Evolutionary conservation across 2,329 filamentous ascomycete genomes (phyloP), one percentile per base, ranked within the genome.

Genomic region (Pseudogymnoascus sp.): DNA sequence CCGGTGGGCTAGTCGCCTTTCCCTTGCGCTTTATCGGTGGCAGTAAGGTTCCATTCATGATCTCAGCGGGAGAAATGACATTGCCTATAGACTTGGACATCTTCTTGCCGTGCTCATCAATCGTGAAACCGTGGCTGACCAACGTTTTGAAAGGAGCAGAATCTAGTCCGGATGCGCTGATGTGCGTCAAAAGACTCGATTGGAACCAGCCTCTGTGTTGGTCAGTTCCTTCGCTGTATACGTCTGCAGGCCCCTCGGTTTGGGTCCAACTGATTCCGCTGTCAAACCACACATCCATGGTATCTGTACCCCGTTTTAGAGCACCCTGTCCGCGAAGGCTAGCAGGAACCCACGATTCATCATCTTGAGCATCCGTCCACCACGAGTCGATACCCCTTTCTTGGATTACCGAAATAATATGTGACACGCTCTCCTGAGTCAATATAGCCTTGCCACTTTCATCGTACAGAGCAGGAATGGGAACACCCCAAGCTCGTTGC

Each of bases 211-310:
- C 95, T 40, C 95, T 88, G 75, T 99, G 95, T 74, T 99, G 95
- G 74, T 99, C 95, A 3, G 89, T 90, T 33, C 95, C 95, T 77
- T 99, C 95, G 2, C 97, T 83, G 72, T 96, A 97, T 23, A 97
- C 83, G 73, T 99, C 92, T 0, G 91, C 91, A 23, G 74, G 87
- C 67, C 73, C 71, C 7, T 75, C 69, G 29, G 78, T 79, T 72
- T 84, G 81, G 3, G 81, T 89, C 95, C 95, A 99, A 71, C 91
- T 96, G 60, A 90, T 96, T 5, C 95, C 95, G 68, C 95, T 97
- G 74, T 99, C 95, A 70, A 99, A 99, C 95, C 95, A 99, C 9
- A 99, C 95, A 74, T 99, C 95, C 95, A 99, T 99, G 0, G 95
- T 99, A 71, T 99, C 95, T 46, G 81, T 90, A 13, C 93, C 93